Base-by-base conservation (phyloP, 495 filamentous ascomycete genomes). In the Daldinia decipiens region DNA sequence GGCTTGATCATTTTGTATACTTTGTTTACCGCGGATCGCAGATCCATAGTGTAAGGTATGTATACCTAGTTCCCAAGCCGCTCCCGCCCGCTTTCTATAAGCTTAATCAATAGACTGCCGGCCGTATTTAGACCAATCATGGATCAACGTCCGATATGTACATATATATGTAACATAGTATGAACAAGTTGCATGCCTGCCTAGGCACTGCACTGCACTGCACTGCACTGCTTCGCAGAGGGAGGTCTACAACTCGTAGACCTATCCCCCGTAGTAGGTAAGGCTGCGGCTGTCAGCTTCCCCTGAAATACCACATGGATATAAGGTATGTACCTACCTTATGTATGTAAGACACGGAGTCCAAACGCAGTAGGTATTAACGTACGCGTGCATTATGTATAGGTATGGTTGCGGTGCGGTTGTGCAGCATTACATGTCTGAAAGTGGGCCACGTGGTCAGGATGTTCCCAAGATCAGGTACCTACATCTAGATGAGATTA, bases 381-480 rank as follows among this genome's bases (percentile, higher is more conserved):
- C 15, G 50, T 31, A 31, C 5, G 24, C 24, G 5, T 29, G 27
- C 50, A 26, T 53, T 52, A 29, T 29, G 27, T 29, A 27, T 26
- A n/a, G n/a, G 50, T 29, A 31, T 13, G 24, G 13, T n/a, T 53
- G 34, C 32, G 54, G 54, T 57, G 54, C 34, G 32, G 54, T 57
- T 24, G 54, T 26, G 32, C 32, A 38, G 32, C 32, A 26, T 31
- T 13, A 19, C 32, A 57, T 57, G 27, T 31, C 29, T 57, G 54
- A 21, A 38, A 38, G 60, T 60, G 64, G 60, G 32, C 69, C 69
- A 72, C 69, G 59, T 72, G 69, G 69, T 50, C 32, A 8, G 43
- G 43, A 47, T 4, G 50, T 71, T 36, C 59, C 34, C 54, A 63
- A 47, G 56, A 66, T 40, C 32, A 52, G 43, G 38, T 56, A 60